Conservation (phyloP, 2,329 filamentous ascomycete genomes). For the Gaeumannomyces tritici region DNA sequence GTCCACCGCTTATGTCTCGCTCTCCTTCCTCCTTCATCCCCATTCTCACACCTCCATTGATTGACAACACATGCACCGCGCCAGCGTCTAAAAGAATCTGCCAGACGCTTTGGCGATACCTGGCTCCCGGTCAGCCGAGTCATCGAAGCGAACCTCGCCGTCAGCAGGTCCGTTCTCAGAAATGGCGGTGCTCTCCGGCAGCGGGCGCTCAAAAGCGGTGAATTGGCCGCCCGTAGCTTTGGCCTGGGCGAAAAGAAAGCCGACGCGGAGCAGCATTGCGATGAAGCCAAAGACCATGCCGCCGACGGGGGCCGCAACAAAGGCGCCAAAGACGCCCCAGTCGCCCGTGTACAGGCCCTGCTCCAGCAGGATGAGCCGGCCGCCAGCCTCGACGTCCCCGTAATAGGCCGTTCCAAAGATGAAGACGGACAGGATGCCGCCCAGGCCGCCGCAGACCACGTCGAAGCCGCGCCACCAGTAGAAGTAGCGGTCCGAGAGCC, state of each 20-base stretch:
- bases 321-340: slow-evolving; percentile 77
- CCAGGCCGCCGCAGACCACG: slow-evolving; percentile 67
- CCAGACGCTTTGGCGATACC: slow-evolving; percentile 27
- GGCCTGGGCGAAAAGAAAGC: slow-evolving; percentile 46
- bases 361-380: slow-evolving; percentile 60
- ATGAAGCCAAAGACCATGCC: slow-evolving; percentile 62
- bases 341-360: slow-evolving; percentile 66
- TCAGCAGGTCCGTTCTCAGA: slow-evolving; percentile 12
- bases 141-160: slow-evolving; percentile 17
- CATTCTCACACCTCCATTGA: too few relatives aligned
- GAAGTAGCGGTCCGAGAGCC: slow-evolving; percentile 48
- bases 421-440: slow-evolving; percentile 71
- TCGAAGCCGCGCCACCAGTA: slow-evolving; percentile 77
- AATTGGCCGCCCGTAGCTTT: slow-evolving; percentile 53
- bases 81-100: slow-evolving; percentile 39
- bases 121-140: slow-evolving; percentile 15
- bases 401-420: slow-evolving; percentile 75
- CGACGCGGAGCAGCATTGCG: slow-evolving; percentile 51
- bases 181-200: slow-evolving; percentile 23
- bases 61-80: too few relatives aligned
- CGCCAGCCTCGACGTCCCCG: slow-evolving; percentile 52
- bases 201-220: slow-evolving; percentile 48
- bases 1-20: too few relatives aligned
- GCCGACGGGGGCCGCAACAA: slow-evolving; percentile 69
- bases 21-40: too few relatives aligned